phyloP scores from a whole-genome alignment of 805 yeast species.

The Brettanomyces anomalus region DNA sequence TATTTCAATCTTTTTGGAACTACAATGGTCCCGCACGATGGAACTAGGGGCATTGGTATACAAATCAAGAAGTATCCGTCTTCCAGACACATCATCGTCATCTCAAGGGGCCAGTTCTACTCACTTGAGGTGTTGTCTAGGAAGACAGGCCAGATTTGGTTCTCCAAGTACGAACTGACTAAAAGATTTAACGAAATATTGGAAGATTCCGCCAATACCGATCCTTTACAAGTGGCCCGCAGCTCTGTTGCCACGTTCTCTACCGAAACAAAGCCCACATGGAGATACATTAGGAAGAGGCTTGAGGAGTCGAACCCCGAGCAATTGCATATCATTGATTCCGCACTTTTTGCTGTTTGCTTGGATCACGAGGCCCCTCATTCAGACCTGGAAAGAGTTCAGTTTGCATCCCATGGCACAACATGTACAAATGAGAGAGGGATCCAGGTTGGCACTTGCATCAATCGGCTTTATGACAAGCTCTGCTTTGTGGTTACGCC shows the following conservation, averaged over 20 bases:
- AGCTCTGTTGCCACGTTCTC: slow-evolving; percentile 47
- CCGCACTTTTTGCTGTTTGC: slow-evolving; percentile 42
- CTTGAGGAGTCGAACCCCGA: slow-evolving; percentile 30
- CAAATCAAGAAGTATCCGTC: slow-evolving; percentile 29
- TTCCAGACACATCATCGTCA: slow-evolving; percentile 40
- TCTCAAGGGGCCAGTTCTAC: slow-evolving; percentile 44
- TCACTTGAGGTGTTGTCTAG: slow-evolving; percentile 38
- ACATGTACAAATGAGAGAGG: slow-evolving; percentile 35
- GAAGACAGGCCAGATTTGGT: slow-evolving; percentile 36
- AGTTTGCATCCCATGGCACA: slow-evolving; percentile 44
- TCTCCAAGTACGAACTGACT: slow-evolving; percentile 42
- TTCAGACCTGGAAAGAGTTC: slow-evolving; percentile 39
- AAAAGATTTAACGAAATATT: slow-evolving; percentile 34
- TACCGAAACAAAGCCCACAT: slow-evolving; percentile 40
- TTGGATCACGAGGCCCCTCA: slow-evolving; percentile 39
- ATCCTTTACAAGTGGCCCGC: slow-evolving; percentile 30
- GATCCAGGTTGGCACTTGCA: slow-evolving; percentile 47
- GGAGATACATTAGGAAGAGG: slow-evolving; percentile 39
- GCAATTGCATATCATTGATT: slow-evolving; percentile 32
- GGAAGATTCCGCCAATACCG: slow-evolving; percentile 27
- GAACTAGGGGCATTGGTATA: slow-evolving; percentile 21
- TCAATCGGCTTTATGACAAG: slow-evolving; percentile 53
- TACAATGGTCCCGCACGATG: slow-evolving; percentile 42
- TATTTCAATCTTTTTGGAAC: slow-evolving; percentile 62
- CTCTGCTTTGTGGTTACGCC: slow-evolving; percentile 43